Evolutionary conservation across 306 rosid genomes (phyloP).

Genomic region (Dalbergia cochinchinensis): DNA sequence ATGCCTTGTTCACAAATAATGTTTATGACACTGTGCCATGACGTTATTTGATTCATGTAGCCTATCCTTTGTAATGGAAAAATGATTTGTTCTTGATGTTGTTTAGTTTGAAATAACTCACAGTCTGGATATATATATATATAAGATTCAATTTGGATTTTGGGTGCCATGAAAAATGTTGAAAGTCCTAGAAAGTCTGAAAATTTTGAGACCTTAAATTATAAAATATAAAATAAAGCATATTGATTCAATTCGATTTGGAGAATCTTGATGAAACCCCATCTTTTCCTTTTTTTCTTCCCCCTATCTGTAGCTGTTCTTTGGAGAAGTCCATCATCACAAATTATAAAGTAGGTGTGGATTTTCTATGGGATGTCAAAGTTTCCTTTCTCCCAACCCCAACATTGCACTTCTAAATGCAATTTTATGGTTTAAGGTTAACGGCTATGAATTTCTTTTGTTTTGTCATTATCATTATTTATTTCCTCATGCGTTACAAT

Average conservation of each 20-base stretch:
- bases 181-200: neutral
- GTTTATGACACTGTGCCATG: neutral
- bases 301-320: neutral
- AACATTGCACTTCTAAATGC: neutral
- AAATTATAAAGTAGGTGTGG: neutral
- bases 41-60: neutral
- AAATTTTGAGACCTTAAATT: neutral
- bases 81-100: neutral
- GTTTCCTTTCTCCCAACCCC: neutral
- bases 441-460: slow-evolving; percentile 22
- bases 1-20: neutral
- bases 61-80: neutral
- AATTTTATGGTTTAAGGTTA: slow-evolving; percentile 19
- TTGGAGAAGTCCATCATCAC: neutral
- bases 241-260: slow-evolving; percentile 15
- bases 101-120: neutral
- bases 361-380: slow-evolving; percentile 2
- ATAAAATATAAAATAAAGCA: no score
- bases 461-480: neutral
- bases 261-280: slow-evolving; percentile 14
- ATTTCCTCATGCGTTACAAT: neutral
- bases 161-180: slow-evolving; percentile 33
- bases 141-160: slow-evolving; percentile 32
- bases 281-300: neutral
- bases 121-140: neutral